A percentile compares a stretch with the other conserved stretches of the same genome.
These are phyloP conservation scores for Xylaria sp. DNA, from an alignment of 2,329 filamentous ascomycete species.

Conservation along the genomic window DNA sequence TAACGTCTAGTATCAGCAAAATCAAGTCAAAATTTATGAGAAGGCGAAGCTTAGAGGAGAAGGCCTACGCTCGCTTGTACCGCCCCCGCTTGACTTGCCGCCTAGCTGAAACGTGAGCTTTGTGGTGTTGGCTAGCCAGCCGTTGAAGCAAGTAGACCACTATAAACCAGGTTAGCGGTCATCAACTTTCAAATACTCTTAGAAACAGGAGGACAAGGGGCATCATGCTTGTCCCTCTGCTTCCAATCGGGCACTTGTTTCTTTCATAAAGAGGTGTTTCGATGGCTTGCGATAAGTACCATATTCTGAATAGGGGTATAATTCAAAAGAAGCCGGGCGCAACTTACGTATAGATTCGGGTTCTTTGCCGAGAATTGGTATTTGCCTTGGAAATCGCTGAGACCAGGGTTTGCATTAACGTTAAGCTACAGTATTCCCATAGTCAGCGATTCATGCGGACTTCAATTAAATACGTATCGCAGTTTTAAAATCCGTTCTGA, in stretches of 20 bases:
- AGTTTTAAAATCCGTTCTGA: background rate
- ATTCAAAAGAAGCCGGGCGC: background rate
- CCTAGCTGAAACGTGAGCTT: slow-evolving; percentile 30
- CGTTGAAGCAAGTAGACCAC: slow-evolving; percentile 38
- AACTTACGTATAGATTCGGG: slow-evolving; percentile 30
- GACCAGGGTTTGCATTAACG: slow-evolving; percentile 28
- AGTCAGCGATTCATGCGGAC: background rate
- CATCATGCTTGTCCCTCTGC: background rate
- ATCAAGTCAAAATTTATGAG: background rate
- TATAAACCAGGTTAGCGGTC: slow-evolving; percentile 10
- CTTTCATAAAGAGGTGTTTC: background rate
- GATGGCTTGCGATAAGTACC: background rate
- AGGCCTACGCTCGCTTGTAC: slow-evolving; percentile 33
- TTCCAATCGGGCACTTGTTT: background rate
- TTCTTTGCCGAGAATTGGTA: slow-evolving; percentile 31
- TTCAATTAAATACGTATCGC: background rate
- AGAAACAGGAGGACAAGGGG: background rate
- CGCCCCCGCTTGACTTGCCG: slow-evolving; percentile 23
- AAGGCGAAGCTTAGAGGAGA: background rate
- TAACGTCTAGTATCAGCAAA: slow-evolving; percentile 15
- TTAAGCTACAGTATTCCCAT: slow-evolving; percentile 21
- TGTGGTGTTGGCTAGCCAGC: slow-evolving; percentile 33
- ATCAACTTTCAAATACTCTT: background rate
- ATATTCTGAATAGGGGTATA: background rate
- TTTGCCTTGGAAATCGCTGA: slow-evolving; percentile 31